Conservation (phyloP, 768 basidiomycete genomes). For the Pleurotus giganteus region DNA sequence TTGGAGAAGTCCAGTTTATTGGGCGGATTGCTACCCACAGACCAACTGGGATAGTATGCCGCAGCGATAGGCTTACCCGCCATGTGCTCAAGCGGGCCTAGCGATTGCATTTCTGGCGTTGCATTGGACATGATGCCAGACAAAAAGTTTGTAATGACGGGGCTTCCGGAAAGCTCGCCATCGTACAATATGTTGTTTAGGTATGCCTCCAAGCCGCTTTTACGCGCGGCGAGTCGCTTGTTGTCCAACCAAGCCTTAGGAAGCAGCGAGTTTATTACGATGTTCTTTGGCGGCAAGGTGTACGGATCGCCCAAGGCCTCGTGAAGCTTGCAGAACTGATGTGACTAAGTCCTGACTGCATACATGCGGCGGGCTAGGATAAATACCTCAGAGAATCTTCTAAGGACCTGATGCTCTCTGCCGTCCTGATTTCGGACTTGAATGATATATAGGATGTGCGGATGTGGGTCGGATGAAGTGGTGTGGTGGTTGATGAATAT, state of each 20-base stretch:
- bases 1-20: slow-evolving; percentile 7
- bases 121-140: background rate
- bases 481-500: slow-evolving; percentile 38
- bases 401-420: slow-evolving; percentile 22
- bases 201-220: slow-evolving; percentile 37
- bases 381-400: slow-evolving; percentile 45
- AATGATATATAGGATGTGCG: slow-evolving; percentile 46
- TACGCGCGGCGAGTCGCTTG: slow-evolving; percentile 42
- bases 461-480: slow-evolving; percentile 43
- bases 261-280: slow-evolving; percentile 38
- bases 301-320: slow-evolving; percentile 23
- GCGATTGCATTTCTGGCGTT: background rate
- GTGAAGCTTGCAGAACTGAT: slow-evolving; percentile 8
- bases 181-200: slow-evolving; percentile 29
- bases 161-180: slow-evolving; percentile 26
- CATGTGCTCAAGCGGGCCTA: background rate
- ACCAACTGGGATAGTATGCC: slow-evolving; percentile 7
- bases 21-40: background rate
- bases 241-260: slow-evolving; percentile 47
- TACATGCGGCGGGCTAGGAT: background rate
- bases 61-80: background rate
- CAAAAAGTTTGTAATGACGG: slow-evolving; percentile 29
- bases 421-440: slow-evolving; percentile 30
- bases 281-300: slow-evolving; percentile 38
- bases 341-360: background rate